phyloP scores from a whole-genome alignment of 75 land plant species.

The Picea glauca region DNA sequence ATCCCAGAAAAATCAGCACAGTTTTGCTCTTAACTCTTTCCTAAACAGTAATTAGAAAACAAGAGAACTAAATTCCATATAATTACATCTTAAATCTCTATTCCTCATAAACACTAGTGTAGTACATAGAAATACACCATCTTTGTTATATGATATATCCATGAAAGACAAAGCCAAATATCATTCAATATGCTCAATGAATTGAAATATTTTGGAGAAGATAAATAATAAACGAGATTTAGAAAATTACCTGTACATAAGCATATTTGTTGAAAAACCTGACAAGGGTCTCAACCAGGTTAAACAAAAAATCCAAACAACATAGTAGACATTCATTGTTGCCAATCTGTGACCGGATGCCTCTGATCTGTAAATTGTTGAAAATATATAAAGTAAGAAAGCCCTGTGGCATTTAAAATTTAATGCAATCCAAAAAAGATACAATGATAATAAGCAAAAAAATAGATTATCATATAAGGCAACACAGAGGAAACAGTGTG shows the following conservation, averaged over 20 bases:
- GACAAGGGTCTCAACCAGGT: slow-evolving; percentile 82
- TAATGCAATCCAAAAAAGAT: neutral
- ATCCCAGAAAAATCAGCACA: neutral
- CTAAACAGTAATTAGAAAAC: no score
- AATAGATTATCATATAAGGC: neutral
- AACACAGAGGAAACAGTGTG: neutral
- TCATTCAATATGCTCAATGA: neutral
- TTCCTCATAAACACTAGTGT: neutral
- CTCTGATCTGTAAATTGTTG: slow-evolving; percentile 59
- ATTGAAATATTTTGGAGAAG: neutral
- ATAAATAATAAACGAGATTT: neutral
- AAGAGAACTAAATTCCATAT: no score
- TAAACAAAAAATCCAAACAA: slow-evolving; percentile 83
- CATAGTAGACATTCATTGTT: slow-evolving; percentile 85
- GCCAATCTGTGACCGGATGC: slow-evolving; percentile 84
- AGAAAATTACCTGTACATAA: slow-evolving; percentile 68
- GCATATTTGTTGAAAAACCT: slow-evolving; percentile 95
- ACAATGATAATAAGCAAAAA: neutral
- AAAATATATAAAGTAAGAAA: neutral
- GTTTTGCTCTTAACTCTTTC: neutral
- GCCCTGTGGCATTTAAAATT: neutral
- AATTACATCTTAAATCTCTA: neutral
- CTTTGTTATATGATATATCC: neutral
- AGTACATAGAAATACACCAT: neutral
- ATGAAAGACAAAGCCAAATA: neutral